Conservation (phyloP, 2,329 filamentous ascomycete species). For the Fragosphaeria purpurea region DNA sequence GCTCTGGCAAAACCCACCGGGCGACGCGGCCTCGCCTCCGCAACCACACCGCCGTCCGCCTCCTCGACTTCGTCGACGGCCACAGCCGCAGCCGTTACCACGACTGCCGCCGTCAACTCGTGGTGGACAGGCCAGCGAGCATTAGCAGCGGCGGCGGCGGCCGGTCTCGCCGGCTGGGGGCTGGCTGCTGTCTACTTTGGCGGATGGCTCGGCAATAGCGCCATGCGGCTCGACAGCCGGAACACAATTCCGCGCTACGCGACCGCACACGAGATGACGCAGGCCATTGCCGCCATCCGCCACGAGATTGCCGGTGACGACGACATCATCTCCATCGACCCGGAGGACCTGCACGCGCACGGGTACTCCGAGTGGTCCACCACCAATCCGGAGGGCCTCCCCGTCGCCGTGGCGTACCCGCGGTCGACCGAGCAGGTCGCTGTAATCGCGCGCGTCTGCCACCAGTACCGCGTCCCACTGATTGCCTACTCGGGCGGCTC, state of each 20-base stretch:
- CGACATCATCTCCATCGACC: slow-evolving; percentile 51
- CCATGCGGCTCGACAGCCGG: slow-evolving; percentile 19
- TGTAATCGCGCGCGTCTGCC: slow-evolving; percentile 56
- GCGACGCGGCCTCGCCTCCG: too few species aligned
- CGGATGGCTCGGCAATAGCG: slow-evolving; percentile 12
- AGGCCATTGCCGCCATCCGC: slow-evolving; percentile 35
- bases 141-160: slow-evolving; percentile 27
- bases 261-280: slow-evolving; percentile 29
- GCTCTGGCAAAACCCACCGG: too few species aligned
- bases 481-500: slow-evolving; percentile 81
- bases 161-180: slow-evolving; percentile 32
- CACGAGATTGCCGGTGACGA: slow-evolving; percentile 32
- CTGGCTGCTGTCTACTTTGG: slow-evolving; percentile 21
- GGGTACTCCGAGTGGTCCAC: slow-evolving; percentile 62
- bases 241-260: slow-evolving; percentile 26
- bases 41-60: too few species aligned
- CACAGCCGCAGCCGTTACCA: neutral
- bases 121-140: slow-evolving; percentile 25
- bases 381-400: slow-evolving; percentile 47
- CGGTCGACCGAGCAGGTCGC: slow-evolving; percentile 51
- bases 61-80: neutral
- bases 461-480: slow-evolving; percentile 72
- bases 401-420: slow-evolving; percentile 56
- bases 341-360: slow-evolving; percentile 50
- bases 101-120: slow-evolving; percentile 7